Percentiles rank a stretch among this genome's conserved stretches.
Evolutionary conservation across 495 filamentous ascomycete genomes (phyloP).

Genomic region (Neurospora sp.): DNA sequence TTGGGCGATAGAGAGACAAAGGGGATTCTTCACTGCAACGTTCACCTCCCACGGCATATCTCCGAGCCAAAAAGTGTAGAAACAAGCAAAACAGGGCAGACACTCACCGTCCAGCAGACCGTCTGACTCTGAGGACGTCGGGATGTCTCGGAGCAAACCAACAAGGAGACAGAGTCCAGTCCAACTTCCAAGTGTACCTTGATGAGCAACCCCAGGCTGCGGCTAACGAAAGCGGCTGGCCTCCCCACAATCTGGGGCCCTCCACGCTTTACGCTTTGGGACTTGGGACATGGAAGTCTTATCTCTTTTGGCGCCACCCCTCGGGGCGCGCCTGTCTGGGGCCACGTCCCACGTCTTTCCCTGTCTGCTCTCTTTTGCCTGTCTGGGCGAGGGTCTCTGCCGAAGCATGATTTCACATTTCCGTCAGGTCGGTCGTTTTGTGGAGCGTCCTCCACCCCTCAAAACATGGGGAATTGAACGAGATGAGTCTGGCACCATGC

Average conservation of each 20-base stretch:
- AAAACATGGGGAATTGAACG: slow-evolving; percentile 1
- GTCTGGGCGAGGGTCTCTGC: background rate
- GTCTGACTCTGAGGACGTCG: background rate
- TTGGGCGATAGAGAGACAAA: background rate
- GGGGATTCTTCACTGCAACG: background rate
- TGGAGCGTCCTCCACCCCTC: background rate
- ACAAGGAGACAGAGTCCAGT: background rate
- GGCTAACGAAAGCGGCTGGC: background rate
- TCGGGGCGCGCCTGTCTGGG: slow-evolving; percentile 9
- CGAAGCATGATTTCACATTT: background rate
- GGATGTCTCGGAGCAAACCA: background rate
- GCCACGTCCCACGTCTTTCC: slow-evolving; percentile 6
- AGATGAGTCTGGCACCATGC: background rate
- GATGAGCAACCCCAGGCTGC: background rate
- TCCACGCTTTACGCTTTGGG: slow-evolving; percentile 12
- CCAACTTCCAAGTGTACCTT: background rate
- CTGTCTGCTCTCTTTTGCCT: background rate
- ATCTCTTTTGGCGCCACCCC: slow-evolving; percentile 20
- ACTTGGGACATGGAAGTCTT: slow-evolving; percentile 4
- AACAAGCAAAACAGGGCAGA: background rate
- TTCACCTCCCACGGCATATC: background rate
- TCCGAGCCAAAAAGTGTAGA: background rate
- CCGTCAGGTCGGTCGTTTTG: background rate
- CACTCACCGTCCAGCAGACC: background rate
- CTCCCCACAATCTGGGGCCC: slow-evolving; percentile 8